Conservation (phyloP, 177 flowering plant genomes). For the Vitis hybrid region DNA sequence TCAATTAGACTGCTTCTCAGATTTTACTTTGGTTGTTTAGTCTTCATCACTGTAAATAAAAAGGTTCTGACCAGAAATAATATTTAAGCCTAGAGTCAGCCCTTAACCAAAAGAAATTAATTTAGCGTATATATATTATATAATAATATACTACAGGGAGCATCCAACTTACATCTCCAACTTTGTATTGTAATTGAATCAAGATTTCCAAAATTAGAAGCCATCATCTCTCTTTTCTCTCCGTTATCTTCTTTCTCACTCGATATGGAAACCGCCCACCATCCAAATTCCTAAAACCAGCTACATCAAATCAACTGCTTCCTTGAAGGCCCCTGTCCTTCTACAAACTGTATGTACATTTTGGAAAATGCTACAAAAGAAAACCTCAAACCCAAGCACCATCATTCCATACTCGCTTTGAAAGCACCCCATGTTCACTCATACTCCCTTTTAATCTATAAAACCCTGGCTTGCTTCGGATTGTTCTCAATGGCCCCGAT, state of each 20-base stretch:
- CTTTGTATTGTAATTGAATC: constrained; percentile 36
- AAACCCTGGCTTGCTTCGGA: constrained; percentile 55
- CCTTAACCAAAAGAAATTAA: constrained; percentile 12
- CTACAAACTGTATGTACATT: constrained; percentile 53
- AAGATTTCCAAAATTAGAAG: constrained; percentile 38
- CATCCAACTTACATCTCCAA: constrained; percentile 30
- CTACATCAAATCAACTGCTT: too few species aligned
- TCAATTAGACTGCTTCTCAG: constrained; percentile 59
- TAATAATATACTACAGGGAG: constrained; percentile 19
- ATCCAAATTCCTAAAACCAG: too few species aligned
- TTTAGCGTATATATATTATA: background rate
- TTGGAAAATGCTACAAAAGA: constrained; percentile 21
- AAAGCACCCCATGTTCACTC: constrained; percentile 78
- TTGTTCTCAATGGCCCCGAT: constrained; percentile 81
- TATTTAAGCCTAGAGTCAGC: background rate
- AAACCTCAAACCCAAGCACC: constrained; percentile 43
- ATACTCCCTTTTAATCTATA: constrained; percentile 73
- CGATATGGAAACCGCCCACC: too few species aligned
- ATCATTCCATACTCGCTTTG: constrained; percentile 42
- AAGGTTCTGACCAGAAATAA: too few species aligned
- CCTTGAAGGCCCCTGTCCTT: constrained; percentile 12
- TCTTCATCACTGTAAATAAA: too few species aligned
- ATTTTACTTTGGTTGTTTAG: constrained; percentile 12
- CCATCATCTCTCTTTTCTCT: constrained; percentile 15
- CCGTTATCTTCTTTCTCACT: too few species aligned